Conservation (phyloP, 108 stramenopile species). For the Epithemia pelagica region DNA sequence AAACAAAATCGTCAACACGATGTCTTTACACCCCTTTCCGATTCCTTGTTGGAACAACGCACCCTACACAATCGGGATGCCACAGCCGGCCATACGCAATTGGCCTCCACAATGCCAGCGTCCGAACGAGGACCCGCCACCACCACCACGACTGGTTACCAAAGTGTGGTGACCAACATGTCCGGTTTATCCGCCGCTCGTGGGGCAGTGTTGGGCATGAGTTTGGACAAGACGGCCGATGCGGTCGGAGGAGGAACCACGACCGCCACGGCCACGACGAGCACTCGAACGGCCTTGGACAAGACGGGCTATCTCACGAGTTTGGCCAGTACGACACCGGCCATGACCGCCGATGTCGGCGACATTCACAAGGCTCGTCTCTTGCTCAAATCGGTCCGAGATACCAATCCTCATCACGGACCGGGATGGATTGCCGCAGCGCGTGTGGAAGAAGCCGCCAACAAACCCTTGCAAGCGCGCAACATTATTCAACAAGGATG, state of each 20-base stretch:
- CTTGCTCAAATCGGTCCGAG: conserved; percentile 86
- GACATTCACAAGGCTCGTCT: conserved; percentile 95
- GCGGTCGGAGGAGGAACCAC: conserved; percentile 41
- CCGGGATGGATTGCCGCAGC: conserved; percentile 99
- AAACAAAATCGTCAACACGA: conserved; percentile 83
- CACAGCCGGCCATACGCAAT: conserved; percentile 27
- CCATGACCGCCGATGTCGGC: conserved; percentile 72
- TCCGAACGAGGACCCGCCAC: conserved; percentile 4
- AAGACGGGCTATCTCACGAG: conserved; percentile 92
- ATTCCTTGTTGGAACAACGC: conserved; percentile 69
- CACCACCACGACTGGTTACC: conserved; percentile 21
- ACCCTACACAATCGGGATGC: conserved; percentile 37
- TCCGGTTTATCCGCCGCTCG: conserved; percentile 82
- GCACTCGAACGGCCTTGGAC: conserved; percentile 94
- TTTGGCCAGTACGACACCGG: conserved; percentile 31
- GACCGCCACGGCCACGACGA: too few species aligned
- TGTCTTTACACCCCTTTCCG: conserved; percentile 87
- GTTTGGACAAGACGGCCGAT: conserved; percentile 88
- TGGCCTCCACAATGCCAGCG: conserved; percentile 20
- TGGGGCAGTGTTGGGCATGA: conserved; percentile 88
- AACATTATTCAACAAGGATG: conserved; percentile 96
- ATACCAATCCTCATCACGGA: conserved; percentile 96
- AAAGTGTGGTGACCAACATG: conserved; percentile 31
- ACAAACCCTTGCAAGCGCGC: conserved; percentile 88
- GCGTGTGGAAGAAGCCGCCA: conserved; percentile 94